These are phyloP conservation scores for Eucalyptus curtisii DNA, from an alignment of 345 rosid species.

Conservation along the genomic window DNA sequence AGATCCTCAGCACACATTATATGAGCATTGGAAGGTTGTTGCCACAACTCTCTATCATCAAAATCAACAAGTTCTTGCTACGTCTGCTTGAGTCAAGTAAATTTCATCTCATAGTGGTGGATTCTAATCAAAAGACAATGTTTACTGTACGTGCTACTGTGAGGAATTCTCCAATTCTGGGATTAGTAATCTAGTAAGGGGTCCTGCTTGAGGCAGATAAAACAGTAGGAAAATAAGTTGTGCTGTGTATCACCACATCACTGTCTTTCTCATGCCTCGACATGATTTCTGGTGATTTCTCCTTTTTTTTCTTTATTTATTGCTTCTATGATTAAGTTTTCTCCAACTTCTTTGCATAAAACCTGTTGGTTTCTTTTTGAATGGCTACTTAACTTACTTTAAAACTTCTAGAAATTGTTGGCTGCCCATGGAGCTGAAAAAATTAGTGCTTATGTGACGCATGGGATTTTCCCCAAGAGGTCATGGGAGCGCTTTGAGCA, in stretches of 20 bases:
- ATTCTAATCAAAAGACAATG: neutral
- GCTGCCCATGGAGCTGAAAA: slow-evolving; percentile 90
- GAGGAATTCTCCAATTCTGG: neutral
- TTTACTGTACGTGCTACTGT: neutral
- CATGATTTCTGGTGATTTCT: neutral
- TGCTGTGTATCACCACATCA: neutral
- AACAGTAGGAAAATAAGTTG: neutral
- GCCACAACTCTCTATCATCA: neutral
- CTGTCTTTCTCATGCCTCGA: neutral
- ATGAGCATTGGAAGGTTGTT: neutral
- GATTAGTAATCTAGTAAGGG: neutral
- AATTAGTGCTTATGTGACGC: slow-evolving; percentile 92
- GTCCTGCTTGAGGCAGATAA: neutral
- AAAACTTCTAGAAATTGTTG: slow-evolving; percentile 58
- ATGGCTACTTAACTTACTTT: neutral
- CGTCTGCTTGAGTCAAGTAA: neutral
- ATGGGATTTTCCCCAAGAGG: slow-evolving; percentile 84
- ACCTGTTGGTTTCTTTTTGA: neutral
- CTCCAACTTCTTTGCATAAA: neutral
- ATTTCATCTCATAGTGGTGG: neutral
- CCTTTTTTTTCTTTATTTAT: neutral
- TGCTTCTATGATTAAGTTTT: neutral
- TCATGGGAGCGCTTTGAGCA: slow-evolving; percentile 85
- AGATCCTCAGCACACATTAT: neutral
- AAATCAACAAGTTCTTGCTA: neutral